Evolutionary conservation across 2,329 filamentous ascomycete genomes (phyloP), one percentile per base, ranked within the genome.

Genomic region (Beauveria bassiana): DNA sequence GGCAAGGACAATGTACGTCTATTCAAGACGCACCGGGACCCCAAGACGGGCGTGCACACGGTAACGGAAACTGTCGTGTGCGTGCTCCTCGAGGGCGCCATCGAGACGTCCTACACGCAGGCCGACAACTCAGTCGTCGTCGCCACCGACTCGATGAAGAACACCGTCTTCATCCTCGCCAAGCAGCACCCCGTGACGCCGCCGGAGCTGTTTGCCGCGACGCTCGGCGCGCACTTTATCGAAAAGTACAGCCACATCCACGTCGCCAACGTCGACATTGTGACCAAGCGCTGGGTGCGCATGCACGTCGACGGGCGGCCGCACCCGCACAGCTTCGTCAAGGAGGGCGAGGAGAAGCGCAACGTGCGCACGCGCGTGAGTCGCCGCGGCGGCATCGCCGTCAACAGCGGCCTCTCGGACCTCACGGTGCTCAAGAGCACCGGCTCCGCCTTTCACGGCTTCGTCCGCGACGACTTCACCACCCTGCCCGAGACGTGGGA

Each of bases 1-100:
- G 90, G 90, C 79, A 93, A 99, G 86, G 95, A 98, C 85, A 98
- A 99, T 79, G 89, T 99, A 82, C 93, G 95, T 71, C 86, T 99
- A 70, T 96, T 89, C 86, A 99, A 99, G 78, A 92, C 97, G 70
- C 83, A 96, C 71, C 86, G 86, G 69, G 86, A 98, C 74, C 80
- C 86, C 72, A 80, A 86, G 70, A 88, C 89, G 20, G 89, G 89
- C 61, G 80, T 86, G 24, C 93, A 99, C 76, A 89, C 87, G 8
- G 90, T 98, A 68, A 89, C 89, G 47, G 95, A 99, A 77, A 96
- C 96, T 88, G 97, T 92, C 46, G 90, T 99, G 68, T 90, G 90
- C 78, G 91, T 92, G 65, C 82, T 98, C 57, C 85, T 99, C 34
- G 92, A 98, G 79, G 95, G 95, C 68, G 89, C 92, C 63, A 97